phyloP scores from a whole-genome alignment of 257 asterid species.

The Ehretia macrophylla region DNA sequence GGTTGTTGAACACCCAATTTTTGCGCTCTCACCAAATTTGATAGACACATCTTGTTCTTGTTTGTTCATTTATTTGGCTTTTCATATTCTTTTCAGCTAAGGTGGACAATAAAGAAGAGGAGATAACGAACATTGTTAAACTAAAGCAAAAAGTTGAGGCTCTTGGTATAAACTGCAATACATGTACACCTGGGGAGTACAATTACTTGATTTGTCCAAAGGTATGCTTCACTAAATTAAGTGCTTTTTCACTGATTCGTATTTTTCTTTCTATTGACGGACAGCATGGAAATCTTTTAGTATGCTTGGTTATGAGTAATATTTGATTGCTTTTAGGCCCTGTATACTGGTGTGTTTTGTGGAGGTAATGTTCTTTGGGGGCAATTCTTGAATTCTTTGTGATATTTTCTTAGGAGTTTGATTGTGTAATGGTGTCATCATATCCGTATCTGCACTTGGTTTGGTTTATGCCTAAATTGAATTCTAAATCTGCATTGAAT shows the following conservation, averaged over 20 bases:
- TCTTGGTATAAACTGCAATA: slow-evolving; percentile 7
- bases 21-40: no score
- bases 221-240: not conserved
- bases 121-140: not conserved
- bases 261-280: not conserved
- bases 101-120: slow-evolving; percentile 2
- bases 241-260: not conserved
- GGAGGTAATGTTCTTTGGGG: not conserved
- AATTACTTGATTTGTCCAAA: slow-evolving; percentile 9
- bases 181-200: slow-evolving; percentile 12
- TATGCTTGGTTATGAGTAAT: not conserved
- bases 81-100: not conserved
- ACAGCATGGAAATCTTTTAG: no score
- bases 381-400: not conserved
- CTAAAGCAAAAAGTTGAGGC: slow-evolving; percentile 17
- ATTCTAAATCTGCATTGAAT: no score
- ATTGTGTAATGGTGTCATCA: no score
- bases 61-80: not conserved
- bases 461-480: no score
- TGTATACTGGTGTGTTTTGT: no score
- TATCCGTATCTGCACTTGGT: no score
- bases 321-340: no score
- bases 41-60: no score
- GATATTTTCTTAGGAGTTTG: no score
- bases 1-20: no score